Base-by-base conservation (phyloP, 2,329 filamentous ascomycete species). In the Sporothrix dimorphospora region DNA sequence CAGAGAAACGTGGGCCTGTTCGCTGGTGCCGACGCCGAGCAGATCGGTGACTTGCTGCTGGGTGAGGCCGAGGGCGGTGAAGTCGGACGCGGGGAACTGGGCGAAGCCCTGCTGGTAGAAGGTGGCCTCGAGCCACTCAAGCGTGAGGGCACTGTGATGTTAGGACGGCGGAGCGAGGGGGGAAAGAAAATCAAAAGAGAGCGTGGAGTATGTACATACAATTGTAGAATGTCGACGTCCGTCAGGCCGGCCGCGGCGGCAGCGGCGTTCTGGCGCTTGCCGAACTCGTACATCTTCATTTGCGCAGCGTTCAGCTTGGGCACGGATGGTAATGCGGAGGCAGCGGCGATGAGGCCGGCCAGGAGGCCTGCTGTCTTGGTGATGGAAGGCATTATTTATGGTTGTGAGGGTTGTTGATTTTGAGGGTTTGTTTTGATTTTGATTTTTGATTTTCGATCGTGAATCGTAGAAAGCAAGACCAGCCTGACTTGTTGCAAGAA, bases 51-150 rank as follows among this genome's bases (percentile, higher is more conserved):
- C 84, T 75, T 91, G 84, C 55, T 78, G 78, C 53, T 84, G 80
- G 72, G 79, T 83, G 73, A 91, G 84, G 73, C 90, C 90, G 16
- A 91, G 83, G 49, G 88, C 88, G 30, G 82, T 79, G 81, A 94
- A 94, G 77, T 92, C 88, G 40, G 85, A 80, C 53, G 87, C 85
- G 34, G 88, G 84, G 82, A 93, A 92, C 80, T 88, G 86, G 74
- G 85, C 84, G 78, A 94, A 92, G 49, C 90, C 91, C 78, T 91
- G 85, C 76, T 87, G 85, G 85, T 94, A 94, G 81, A 93, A 94
- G 71, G 86, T 84, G 30, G 89, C 85, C 82, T 94, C 92, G 77
- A 94, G 90, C 81, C 91, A 90, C 81, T 94, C 92, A 61, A 93
- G 85, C 6, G 91, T 93, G 71, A 93, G 83, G 74, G 91, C 91